Evolutionary conservation across 495 filamentous ascomycete genomes (phyloP).

Genomic region (Talaromyces wortmannii): DNA sequence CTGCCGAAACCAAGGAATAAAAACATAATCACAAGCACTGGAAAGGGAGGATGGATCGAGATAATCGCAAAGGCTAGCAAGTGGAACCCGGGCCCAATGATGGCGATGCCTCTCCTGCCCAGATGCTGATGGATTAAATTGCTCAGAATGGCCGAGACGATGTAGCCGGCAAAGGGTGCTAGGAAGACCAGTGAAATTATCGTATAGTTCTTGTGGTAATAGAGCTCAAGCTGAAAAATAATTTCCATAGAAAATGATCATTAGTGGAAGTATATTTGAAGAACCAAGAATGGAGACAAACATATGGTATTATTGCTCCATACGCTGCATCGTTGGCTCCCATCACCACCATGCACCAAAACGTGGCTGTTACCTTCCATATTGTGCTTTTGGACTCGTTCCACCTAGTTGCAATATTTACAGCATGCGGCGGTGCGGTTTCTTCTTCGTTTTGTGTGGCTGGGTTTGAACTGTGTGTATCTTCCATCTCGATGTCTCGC

Average conservation of each 20-base stretch:
- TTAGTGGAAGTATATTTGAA: too few species aligned
- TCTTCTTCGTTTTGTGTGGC: not conserved
- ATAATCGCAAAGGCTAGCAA: constrained; percentile 51
- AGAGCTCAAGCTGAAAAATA: constrained; percentile 50
- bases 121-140: constrained; percentile 45
- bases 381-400: not conserved
- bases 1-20: constrained; percentile 50
- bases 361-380: constrained; percentile 12
- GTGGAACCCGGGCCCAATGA: constrained; percentile 56
- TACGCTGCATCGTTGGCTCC: constrained; percentile 77
- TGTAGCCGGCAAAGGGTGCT: constrained; percentile 50
- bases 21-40: constrained; percentile 45
- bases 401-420: not conserved
- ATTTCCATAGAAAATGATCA: too few species aligned
- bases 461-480: not conserved
- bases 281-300: not conserved
- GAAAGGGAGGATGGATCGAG: constrained; percentile 48
- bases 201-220: constrained; percentile 45
- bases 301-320: constrained; percentile 48
- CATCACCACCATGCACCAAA: constrained; percentile 70
- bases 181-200: constrained; percentile 51
- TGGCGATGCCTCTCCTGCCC: constrained; percentile 68
- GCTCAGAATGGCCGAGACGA: constrained; percentile 41
- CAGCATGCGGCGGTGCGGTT: not conserved
- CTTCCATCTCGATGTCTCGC: not conserved